Conservation (phyloP, 164 flowering plant species). For the Litsea cubeba region DNA sequence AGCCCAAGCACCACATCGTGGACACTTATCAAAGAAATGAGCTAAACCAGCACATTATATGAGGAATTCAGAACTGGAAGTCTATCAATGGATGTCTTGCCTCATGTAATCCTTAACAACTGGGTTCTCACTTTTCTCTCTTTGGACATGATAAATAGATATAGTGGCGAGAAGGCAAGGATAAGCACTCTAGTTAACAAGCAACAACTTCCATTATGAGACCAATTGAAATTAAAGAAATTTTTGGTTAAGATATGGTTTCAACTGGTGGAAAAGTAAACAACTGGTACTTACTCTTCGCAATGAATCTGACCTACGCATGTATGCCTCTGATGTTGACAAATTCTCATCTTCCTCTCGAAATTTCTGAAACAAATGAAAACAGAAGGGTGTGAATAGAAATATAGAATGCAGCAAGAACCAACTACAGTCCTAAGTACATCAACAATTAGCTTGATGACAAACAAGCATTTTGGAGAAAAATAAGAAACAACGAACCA, state of each 20-base stretch:
- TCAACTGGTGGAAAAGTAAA: background rate
- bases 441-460: background rate
- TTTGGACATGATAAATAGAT: too few relatives aligned
- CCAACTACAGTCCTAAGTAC: background rate
- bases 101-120: background rate
- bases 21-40: background rate
- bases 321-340: slow-evolving; percentile 77
- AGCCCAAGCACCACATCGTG: too few relatives aligned
- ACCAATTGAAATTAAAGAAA: background rate
- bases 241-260: background rate
- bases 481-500: background rate
- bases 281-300: slow-evolving; percentile 54
- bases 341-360: slow-evolving; percentile 80
- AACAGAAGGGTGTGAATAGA: background rate
- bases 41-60: background rate
- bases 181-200: background rate
- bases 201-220: background rate
- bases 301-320: slow-evolving; percentile 81
- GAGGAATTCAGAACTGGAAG: background rate
- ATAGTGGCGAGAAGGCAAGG: background rate
- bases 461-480: background rate
- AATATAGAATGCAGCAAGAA: background rate
- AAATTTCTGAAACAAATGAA: slow-evolving; percentile 58
- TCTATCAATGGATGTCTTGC: background rate
- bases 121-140: background rate